Percentiles rank a stretch among this genome's conserved stretches.
phyloP scores from a whole-genome alignment of 139 green algal genomes.

The Tetradesmus lagerheimii region DNA sequence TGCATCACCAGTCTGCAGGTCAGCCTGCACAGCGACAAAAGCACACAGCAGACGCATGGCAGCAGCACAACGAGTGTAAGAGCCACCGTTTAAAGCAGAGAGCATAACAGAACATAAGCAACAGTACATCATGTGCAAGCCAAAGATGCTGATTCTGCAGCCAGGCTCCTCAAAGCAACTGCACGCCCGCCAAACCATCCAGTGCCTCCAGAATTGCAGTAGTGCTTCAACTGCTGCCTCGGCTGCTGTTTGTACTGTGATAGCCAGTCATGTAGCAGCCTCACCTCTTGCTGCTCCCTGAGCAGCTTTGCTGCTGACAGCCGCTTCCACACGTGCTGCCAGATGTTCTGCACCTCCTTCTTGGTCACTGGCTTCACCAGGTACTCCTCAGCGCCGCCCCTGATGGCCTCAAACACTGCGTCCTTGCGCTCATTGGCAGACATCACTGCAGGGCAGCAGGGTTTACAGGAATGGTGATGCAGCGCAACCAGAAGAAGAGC shows the following conservation, averaged over 20 bases:
- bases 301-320: conserved; percentile 11
- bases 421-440: conserved; percentile 83
- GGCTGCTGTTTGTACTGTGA: no score
- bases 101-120: not conserved
- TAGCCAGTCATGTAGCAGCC: not conserved
- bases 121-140: not conserved
- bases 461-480: not conserved
- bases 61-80: not conserved
- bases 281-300: conserved; percentile 30
- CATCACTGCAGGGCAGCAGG: conserved; percentile 82
- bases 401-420: conserved; percentile 89
- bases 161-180: no score
- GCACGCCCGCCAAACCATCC: no score
- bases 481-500: not conserved
- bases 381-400: conserved; percentile 91
- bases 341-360: conserved; percentile 93
- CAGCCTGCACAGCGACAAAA: not conserved
- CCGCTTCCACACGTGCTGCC: conserved; percentile 90
- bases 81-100: not conserved
- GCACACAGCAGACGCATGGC: not conserved
- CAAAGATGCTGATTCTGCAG: not conserved
- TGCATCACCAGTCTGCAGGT: conserved; percentile 24
- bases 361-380: conserved; percentile 93
- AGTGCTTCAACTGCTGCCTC: no score
- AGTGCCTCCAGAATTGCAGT: no score